phyloP scores from a whole-genome alignment of 164 flowering plant species.

The Dillenia suffruticosa region DNA sequence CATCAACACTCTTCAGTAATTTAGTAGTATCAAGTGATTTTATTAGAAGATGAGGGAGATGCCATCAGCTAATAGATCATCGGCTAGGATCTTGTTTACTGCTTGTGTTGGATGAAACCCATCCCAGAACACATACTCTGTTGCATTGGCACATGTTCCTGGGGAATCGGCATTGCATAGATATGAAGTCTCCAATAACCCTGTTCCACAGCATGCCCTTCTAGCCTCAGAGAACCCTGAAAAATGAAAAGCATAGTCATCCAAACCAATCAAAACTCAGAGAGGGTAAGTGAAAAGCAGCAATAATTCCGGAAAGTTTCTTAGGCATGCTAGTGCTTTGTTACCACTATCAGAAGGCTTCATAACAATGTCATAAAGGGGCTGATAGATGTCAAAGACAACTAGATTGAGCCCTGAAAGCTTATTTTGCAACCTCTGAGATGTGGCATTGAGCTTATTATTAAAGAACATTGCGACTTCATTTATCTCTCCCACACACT shows the following conservation, averaged over 20 bases:
- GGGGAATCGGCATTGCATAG: constrained; percentile 55
- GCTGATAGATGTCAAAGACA: constrained; percentile 69
- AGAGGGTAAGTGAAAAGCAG: neutral
- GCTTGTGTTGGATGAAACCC: constrained; percentile 87
- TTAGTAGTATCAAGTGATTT: neutral
- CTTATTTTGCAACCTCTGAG: constrained; percentile 32
- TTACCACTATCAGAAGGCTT: constrained; percentile 61
- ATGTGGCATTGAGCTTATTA: constrained; percentile 54
- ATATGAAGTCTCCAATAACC: constrained; percentile 60
- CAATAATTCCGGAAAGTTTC: neutral
- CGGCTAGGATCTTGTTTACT: constrained; percentile 62
- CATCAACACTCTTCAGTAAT: too few species aligned
- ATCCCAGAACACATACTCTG: constrained; percentile 88
- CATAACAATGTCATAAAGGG: constrained; percentile 61
- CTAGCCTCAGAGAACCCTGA: constrained; percentile 82
- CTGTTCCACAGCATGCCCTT: constrained; percentile 88
- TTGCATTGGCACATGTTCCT: constrained; percentile 74
- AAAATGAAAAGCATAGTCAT: neutral
- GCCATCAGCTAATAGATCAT: constrained; percentile 52
- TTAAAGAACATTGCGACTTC: constrained; percentile 61
- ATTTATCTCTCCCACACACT: constrained; percentile 62
- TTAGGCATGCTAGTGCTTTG: neutral
- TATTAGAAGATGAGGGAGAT: constrained; percentile 51
- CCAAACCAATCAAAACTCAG: neutral
- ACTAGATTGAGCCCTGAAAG: constrained; percentile 63